Percentiles rank a stretch among this genome's conserved stretches.
These are phyloP conservation scores for Dactylellina haptotyla DNA, from an alignment of 2,329 filamentous ascomycete genomes.

Conservation along the genomic window DNA sequence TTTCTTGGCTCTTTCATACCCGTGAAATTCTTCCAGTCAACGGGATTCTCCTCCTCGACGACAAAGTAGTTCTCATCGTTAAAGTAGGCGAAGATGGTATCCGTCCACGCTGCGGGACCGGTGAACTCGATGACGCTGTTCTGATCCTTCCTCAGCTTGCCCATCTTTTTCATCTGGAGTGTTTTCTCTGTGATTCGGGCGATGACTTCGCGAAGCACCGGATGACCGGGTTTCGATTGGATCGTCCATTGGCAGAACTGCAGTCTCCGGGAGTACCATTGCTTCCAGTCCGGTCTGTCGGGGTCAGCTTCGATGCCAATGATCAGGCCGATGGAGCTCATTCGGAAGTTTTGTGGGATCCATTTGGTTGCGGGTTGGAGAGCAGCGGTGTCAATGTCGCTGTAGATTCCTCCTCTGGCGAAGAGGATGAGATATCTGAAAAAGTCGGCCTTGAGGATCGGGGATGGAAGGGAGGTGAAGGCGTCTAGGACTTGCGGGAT, in stretches of 20 bases:
- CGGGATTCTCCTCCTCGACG: slow-evolving; percentile 75
- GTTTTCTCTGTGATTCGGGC: slow-evolving; percentile 85
- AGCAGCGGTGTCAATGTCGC: slow-evolving; percentile 89
- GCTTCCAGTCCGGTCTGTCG: slow-evolving; percentile 87
- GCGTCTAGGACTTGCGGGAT: slow-evolving; percentile 81
- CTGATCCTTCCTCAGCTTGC: slow-evolving; percentile 71
- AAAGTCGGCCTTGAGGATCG: slow-evolving; percentile 73
- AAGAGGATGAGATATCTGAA: slow-evolving; percentile 77
- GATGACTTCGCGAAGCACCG: slow-evolving; percentile 87
- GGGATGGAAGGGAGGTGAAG: slow-evolving; percentile 76
- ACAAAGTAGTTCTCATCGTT: slow-evolving; percentile 91
- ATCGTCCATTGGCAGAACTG: slow-evolving; percentile 99
- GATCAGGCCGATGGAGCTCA: slow-evolving; percentile 82
- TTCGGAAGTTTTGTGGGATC: slow-evolving; percentile 81
- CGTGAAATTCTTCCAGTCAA: slow-evolving; percentile 89
- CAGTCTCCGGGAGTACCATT: slow-evolving; percentile 96
- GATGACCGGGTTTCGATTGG: slow-evolving; percentile 92
- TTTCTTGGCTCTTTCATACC: slow-evolving; percentile 84
- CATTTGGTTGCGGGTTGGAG: slow-evolving; percentile 85
- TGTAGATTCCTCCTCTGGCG: slow-evolving; percentile 83
- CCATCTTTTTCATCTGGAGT: slow-evolving; percentile 75
- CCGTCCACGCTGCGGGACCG: slow-evolving; percentile 93
- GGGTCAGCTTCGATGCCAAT: slow-evolving; percentile 97
- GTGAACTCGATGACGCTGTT: slow-evolving; percentile 91
- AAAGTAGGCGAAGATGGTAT: slow-evolving; percentile 89